These are phyloP conservation scores for Fusarium xyrophilum DNA, from an alignment of 2,329 filamentous ascomycete species.

Conservation along the genomic window DNA sequence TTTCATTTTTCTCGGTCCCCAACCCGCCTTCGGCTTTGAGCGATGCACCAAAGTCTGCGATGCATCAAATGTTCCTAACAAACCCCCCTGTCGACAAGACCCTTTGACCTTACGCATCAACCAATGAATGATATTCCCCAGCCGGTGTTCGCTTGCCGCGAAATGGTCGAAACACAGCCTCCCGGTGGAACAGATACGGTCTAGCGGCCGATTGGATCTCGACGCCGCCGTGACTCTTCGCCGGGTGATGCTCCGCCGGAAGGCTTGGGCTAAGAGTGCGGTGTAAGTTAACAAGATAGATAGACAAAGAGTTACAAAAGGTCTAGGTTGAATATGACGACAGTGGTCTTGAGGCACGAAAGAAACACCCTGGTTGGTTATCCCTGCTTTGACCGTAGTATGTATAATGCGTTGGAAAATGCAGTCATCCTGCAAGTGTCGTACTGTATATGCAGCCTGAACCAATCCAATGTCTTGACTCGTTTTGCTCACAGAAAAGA, in stretches of 20 bases:
- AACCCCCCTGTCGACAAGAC: neutral
- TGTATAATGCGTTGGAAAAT: neutral
- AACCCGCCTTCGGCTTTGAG: slow-evolving; percentile 11
- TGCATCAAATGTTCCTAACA: neutral
- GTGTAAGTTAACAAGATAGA: neutral
- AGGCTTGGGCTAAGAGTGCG: neutral
- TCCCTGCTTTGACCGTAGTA: neutral
- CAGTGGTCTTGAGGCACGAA: neutral
- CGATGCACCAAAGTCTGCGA: slow-evolving; percentile 7
- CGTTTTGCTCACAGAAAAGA: slow-evolving; percentile 1
- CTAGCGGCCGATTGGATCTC: slow-evolving; percentile 7
- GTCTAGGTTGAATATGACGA: slow-evolving; percentile 11
- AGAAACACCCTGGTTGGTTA: neutral
- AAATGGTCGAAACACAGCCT: slow-evolving; percentile 19
- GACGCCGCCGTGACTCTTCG: slow-evolving; percentile 22
- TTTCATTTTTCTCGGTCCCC: neutral
- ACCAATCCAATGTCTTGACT: slow-evolving; percentile 2
- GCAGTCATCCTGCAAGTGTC: slow-evolving; percentile 18
- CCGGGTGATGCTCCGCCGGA: neutral
- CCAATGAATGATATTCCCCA: slow-evolving; percentile 13
- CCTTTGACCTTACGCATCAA: neutral
- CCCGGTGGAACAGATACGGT: neutral
- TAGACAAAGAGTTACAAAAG: neutral
- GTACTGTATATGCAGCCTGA: slow-evolving; percentile 8
- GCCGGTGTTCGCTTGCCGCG: neutral